These are phyloP conservation scores for Argentina anserina DNA, from an alignment of 306 rosid species.

Conservation along the genomic window DNA sequence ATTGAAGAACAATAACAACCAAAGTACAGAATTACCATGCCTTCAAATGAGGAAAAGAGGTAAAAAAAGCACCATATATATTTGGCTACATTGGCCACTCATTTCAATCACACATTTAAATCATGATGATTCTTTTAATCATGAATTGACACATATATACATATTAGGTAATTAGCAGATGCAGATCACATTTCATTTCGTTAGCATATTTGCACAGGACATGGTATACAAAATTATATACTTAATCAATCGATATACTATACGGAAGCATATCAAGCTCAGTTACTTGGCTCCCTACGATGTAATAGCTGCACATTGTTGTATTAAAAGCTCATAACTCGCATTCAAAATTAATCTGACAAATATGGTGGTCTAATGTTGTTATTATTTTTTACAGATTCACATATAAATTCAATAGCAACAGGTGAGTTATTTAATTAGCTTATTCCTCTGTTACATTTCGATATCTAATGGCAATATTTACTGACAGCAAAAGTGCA, in stretches of 20 bases:
- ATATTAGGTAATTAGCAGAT: neutral
- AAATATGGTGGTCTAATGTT: no score
- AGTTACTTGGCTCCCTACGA: no score
- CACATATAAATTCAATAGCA: no score
- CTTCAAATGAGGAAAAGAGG: slow-evolving; percentile 10
- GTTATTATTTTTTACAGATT: no score
- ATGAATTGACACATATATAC: neutral
- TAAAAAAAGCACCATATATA: neutral
- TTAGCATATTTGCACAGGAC: neutral
- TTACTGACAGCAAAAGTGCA: neutral
- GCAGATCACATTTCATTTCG: no score
- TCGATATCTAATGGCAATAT: neutral
- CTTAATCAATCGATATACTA: no score
- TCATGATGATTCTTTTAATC: neutral
- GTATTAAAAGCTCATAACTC: no score
- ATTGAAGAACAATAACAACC: slow-evolving; percentile 18
- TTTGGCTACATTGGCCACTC: neutral
- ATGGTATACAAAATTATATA: no score
- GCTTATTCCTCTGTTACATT: neutral
- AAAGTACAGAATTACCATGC: slow-evolving; percentile 10
- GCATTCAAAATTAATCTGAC: no score
- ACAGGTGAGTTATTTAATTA: slow-evolving; percentile 24
- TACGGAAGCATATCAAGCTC: no score
- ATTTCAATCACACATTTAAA: no score
- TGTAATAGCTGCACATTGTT: no score